Conservation (phyloP, 202 grass and related monocot genomes). For the Tripidium arundinaceum region DNA sequence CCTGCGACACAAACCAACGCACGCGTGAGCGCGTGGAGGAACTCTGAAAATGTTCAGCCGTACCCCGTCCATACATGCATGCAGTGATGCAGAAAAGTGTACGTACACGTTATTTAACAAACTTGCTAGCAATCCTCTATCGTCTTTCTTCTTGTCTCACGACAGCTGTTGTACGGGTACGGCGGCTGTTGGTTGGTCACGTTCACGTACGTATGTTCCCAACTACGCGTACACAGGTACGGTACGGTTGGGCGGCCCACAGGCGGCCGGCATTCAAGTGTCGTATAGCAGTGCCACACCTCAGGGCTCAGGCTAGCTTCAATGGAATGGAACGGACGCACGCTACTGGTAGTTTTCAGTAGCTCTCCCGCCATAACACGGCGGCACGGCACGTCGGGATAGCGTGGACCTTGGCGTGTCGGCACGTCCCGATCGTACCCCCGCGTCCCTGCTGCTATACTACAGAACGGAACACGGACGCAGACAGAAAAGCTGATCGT, state of each 20-base stretch:
- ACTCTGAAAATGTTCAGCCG: no score
- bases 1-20: conserved; percentile 10
- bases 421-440: neutral
- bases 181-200: neutral
- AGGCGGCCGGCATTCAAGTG: conserved; percentile 10
- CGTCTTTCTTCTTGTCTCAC: no score
- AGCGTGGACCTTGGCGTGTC: neutral
- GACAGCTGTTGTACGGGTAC: neutral
- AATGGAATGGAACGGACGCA: no score
- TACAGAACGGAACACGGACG: neutral
- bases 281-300: conserved; percentile 14
- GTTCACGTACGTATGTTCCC: neutral
- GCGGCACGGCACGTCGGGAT: neutral
- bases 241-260: neutral
- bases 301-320: neutral
- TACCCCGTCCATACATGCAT: neutral
- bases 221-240: neutral
- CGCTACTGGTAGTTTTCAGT: neutral
- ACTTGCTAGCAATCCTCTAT: no score
- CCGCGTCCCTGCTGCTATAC: neutral
- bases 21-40: neutral
- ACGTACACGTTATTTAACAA: no score
- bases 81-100: neutral
- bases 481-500: neutral
- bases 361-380: conserved; percentile 23